Evolutionary conservation across 352 stramenopile species (phyloP), one percentile per base, ranked within the genome.

Genomic region (Globisporangium nunn): DNA sequence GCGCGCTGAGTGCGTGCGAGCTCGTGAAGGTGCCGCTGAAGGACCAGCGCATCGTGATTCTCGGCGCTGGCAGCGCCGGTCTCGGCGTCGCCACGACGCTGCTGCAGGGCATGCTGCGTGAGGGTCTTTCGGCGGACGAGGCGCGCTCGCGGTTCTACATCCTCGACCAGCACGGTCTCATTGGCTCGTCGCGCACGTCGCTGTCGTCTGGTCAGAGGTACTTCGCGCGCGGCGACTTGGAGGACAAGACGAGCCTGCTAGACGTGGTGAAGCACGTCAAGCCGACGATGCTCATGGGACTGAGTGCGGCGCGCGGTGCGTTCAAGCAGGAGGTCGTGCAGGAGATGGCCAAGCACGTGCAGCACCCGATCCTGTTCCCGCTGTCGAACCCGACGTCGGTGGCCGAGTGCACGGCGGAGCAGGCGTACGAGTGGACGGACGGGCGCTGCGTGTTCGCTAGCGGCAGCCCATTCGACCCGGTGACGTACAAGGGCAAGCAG

Each of bases 401-500:
- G 45, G 94, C 96, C 18, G 96, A 99, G 71, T 98, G 95, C 66
- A 98, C 96, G 15, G 94, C 96, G 17, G 72, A 96, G 68, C 78
- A 99, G 68, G 96, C 96, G 6, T 99, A 98, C 72, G 75, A 94
- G 71, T 99, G 96, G 95, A 98, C 95, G 33, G 78, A 96, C 31
- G 96, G 96, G 50, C 85, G 82, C 43, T 96, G 88, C 58, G 92
- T 99, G 33, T 99, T 98, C 74, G 96, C 96, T 3, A 97, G 85
- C 56, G 97, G 96, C 39, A 97, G 85, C 61, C 96, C 96, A 31
- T 98, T 99, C 78, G 81, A 91, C 44, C 87, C 93, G 1, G 93
- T 98, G 23, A 58, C 81, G 59, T 91, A 81, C 65, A 81, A 97
- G 50, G 95, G 92, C 43, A 81, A 81, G 54, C 59, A 74, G 55